phyloP scores from a whole-genome alignment of 257 asterid genomes.

The Galeopsis tetrahit region DNA sequence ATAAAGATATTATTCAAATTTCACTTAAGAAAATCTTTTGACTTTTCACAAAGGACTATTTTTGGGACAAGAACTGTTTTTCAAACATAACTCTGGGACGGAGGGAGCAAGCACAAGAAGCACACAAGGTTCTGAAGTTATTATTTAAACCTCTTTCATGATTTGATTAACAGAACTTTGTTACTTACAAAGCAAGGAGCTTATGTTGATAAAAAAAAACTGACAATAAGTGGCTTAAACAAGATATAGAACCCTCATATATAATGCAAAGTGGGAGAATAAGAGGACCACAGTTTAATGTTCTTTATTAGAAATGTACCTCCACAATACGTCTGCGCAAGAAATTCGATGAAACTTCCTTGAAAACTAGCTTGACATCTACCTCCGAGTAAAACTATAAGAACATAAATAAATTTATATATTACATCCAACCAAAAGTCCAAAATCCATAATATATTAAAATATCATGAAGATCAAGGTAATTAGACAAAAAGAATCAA shows the following conservation, averaged over 20 bases:
- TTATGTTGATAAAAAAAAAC: constrained; percentile 13
- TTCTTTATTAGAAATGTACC: constrained; percentile 49
- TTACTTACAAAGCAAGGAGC: constrained; percentile 7
- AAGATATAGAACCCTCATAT: constrained; percentile 8
- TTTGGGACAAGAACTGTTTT: neutral
- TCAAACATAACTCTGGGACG: neutral
- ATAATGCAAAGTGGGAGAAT: constrained; percentile 22
- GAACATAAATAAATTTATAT: constrained; percentile 4
- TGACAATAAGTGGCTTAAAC: neutral
- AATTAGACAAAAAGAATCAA: constrained; percentile 14
- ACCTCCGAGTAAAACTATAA: constrained; percentile 79
- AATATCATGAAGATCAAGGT: constrained; percentile 13
- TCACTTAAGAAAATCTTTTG: neutral
- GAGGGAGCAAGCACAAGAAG: constrained; percentile 23
- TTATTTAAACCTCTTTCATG: constrained; percentile 19
- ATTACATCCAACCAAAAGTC: neutral
- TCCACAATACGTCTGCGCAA: constrained; percentile 90
- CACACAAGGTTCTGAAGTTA: constrained; percentile 18
- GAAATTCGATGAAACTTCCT: constrained; percentile 83
- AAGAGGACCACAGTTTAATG: constrained; percentile 17
- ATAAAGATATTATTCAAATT: neutral
- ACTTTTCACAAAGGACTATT: neutral
- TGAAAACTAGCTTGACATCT: constrained; percentile 94
- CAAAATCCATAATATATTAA: constrained; percentile 4
- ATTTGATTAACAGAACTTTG: constrained; percentile 12